phyloP scores from a whole-genome alignment of 2,329 filamentous ascomycete species.

The Penicillium sp. region DNA sequence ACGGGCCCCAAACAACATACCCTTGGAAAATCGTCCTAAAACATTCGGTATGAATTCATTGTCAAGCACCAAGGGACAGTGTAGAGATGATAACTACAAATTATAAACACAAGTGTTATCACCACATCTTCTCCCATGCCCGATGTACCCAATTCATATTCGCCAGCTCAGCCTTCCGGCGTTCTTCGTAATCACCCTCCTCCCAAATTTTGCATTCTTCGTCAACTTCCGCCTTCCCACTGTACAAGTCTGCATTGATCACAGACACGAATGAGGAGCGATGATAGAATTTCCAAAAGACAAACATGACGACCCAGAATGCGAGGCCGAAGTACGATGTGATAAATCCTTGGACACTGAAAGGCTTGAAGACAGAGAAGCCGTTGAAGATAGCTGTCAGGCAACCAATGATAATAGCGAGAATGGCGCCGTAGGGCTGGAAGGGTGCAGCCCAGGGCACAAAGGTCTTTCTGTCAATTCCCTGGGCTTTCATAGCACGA shows the following conservation, averaged over 20 bases:
- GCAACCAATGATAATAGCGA: slow-evolving; percentile 56
- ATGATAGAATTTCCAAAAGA: slow-evolving; percentile 37
- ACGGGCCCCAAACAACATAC: no score
- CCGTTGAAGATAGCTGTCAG: slow-evolving; percentile 67
- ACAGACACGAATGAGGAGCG: slow-evolving; percentile 30
- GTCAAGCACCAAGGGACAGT: no score
- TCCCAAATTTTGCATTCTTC: slow-evolving; percentile 38
- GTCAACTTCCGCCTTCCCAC: slow-evolving; percentile 37
- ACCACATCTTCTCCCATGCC: slow-evolving; percentile 37
- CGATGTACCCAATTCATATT: slow-evolving; percentile 30
- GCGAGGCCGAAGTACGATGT: slow-evolving; percentile 52
- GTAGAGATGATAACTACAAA: no score
- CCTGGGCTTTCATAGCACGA: slow-evolving; percentile 68
- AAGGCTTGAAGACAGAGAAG: slow-evolving; percentile 50
- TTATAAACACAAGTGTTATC: background rate
- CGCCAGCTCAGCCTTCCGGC: slow-evolving; percentile 29
- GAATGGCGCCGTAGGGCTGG: slow-evolving; percentile 71
- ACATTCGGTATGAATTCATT: no score
- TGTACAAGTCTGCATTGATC: slow-evolving; percentile 31
- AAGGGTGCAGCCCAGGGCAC: slow-evolving; percentile 69
- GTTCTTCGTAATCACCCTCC: slow-evolving; percentile 31
- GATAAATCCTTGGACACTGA: slow-evolving; percentile 50
- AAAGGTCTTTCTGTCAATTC: slow-evolving; percentile 60
- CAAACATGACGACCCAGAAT: slow-evolving; percentile 46
- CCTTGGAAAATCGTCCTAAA: no score